A percentile compares a stretch with the other conserved stretches of the same genome.
These are phyloP conservation scores for Quercus phellos DNA, from an alignment of 331 rosid genomes.

Conservation along the genomic window DNA sequence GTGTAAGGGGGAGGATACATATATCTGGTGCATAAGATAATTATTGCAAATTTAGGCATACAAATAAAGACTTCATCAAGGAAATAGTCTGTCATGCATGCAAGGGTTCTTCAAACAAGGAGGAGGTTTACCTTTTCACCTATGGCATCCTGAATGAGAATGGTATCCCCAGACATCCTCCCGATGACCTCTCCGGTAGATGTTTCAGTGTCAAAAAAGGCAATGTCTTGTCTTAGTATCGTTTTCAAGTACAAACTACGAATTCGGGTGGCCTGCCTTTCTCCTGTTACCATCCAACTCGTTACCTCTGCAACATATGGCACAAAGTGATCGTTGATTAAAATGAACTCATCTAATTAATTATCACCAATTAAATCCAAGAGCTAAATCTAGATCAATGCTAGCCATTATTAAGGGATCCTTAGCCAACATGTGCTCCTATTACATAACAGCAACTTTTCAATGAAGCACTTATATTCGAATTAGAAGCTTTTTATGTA, in stretches of 20 bases:
- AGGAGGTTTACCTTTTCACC: conserved; percentile 66
- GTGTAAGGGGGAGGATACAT: too few relatives aligned
- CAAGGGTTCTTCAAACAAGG: neutral
- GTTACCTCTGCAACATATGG: conserved; percentile 59
- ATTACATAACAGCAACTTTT: too few relatives aligned
- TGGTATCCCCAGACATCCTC: conserved; percentile 94
- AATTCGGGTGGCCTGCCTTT: conserved; percentile 72
- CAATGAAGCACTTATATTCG: too few relatives aligned
- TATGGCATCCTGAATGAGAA: conserved; percentile 92
- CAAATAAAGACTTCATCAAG: neutral
- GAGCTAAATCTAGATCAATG: neutral
- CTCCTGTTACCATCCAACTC: conserved; percentile 93
- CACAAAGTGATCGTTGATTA: neutral
- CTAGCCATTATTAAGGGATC: neutral
- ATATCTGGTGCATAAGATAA: too few relatives aligned
- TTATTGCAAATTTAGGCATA: neutral
- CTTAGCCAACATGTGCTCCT: too few relatives aligned
- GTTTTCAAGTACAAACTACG: conserved; percentile 77
- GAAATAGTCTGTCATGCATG: neutral
- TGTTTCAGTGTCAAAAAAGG: conserved; percentile 86
- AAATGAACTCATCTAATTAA: neutral
- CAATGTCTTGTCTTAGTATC: conserved; percentile 76
- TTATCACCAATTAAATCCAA: neutral
- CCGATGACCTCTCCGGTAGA: conserved; percentile 81
- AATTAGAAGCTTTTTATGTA: too few relatives aligned